Base-by-base conservation (phyloP, 352 stramenopile species). In the Pythium rhizo-oryzae region DNA sequence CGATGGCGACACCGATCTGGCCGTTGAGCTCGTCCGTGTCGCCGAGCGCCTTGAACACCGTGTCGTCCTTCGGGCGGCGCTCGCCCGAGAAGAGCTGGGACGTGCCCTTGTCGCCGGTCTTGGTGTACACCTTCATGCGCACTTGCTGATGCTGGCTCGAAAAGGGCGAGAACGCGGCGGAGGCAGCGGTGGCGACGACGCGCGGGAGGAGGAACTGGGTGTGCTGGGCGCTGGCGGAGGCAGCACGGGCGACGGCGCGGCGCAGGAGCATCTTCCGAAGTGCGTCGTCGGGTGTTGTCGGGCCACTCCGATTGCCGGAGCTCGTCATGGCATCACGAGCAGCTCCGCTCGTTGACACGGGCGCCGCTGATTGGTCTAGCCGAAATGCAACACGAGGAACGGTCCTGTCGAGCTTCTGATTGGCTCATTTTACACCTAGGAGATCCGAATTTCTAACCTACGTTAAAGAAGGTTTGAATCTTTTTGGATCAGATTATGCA, bases 1-100 rank as follows among this genome's bases (percentile, higher is more conserved):
- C 81, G 51, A 91, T 78, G 16, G 78, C 82, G 53, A 92, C 71
- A 61, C 80, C 83, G 54, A 89, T 84, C 62, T 87, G 81, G 61
- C 75, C 89, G 71, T 97, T 98, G 23, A 97, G 86, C 76, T 98
- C 92, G 65, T 98, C 92, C 37, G 90, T 96, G 76, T 95, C 88
- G 39, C 92, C 92, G 51, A 98, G 83, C 54, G 91, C 91, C 66
- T 96, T 82, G 81, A 98, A 98, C 8, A 96, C 79, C 7, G 69
- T 69, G 72, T 97, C 85, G 70, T 91, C 81, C 75, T 98, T 98
- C 64, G 78, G 70, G 21, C 89, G 78, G 21, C 90, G 84, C 76
- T 97, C 89, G 57, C 92, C 91, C 60, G 92, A 97, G 75, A 96
- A 97, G 57, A 97, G 84, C 72, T 93, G 89, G 51, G 91, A 97